Conservation (phyloP, 768 basidiomycete genomes). For the Leccinum incarnatum region DNA sequence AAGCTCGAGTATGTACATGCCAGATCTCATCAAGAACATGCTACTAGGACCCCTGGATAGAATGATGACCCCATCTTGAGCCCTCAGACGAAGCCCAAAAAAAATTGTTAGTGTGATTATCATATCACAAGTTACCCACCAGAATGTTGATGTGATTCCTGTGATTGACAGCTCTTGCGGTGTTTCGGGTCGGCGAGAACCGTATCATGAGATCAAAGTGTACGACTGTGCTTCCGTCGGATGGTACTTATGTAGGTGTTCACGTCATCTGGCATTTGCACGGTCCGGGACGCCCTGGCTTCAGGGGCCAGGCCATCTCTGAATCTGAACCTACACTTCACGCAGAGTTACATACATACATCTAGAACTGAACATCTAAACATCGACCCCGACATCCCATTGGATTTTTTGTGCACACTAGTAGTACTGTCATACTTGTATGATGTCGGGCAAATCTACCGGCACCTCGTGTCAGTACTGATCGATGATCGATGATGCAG, state of each 20-base stretch:
- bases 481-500: background rate
- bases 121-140: background rate
- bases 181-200: too few relatives aligned
- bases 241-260: background rate
- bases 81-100: too few relatives aligned
- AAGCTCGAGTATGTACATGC: background rate
- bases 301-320: background rate
- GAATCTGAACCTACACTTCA: too few relatives aligned
- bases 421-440: background rate
- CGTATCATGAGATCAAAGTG: too few relatives aligned
- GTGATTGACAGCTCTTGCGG: background rate
- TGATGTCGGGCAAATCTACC: too few relatives aligned
- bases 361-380: too few relatives aligned
- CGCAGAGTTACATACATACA: too few relatives aligned
- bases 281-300: background rate
- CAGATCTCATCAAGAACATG: background rate
- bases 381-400: too few relatives aligned
- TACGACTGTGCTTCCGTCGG: background rate
- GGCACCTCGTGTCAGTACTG: too few relatives aligned
- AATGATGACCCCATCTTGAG: background rate
- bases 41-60: background rate
- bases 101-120: background rate
- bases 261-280: background rate
- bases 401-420: too few relatives aligned
- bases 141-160: background rate